Conservation (phyloP, 202 grass and related monocot species). For the Bolboschoenoplectus hybrid region DNA sequence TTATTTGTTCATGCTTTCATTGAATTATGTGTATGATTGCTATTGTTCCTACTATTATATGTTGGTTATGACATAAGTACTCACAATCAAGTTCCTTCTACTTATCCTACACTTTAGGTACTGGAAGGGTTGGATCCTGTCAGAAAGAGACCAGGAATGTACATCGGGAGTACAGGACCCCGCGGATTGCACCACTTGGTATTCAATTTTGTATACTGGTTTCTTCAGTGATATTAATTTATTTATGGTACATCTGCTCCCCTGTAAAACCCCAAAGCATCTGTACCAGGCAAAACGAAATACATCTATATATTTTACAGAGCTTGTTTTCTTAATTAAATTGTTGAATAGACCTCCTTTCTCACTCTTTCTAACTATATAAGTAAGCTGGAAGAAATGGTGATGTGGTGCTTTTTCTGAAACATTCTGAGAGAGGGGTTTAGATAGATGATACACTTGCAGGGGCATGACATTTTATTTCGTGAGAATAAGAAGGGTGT, state of each 20-base stretch:
- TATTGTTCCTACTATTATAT: neutral
- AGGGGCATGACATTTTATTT: conserved; percentile 3
- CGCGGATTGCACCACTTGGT: conserved; percentile 98
- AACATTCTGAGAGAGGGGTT: neutral
- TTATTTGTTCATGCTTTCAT: neutral
- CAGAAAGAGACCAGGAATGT: conserved; percentile 97
- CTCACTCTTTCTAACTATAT: conserved; percentile 7
- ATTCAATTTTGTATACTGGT: conserved; percentile 33
- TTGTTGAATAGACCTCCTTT: neutral
- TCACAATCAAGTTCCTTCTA: neutral
- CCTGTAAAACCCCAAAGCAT: neutral
- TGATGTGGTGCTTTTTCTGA: neutral
- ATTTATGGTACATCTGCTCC: neutral
- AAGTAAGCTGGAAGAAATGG: neutral
- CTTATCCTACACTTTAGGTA: conserved; percentile 52
- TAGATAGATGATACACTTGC: neutral
- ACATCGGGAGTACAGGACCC: conserved; percentile 93
- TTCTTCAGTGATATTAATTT: conserved; percentile 13
- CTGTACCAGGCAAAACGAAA: neutral
- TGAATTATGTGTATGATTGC: neutral
- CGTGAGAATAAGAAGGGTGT: conserved; percentile 26
- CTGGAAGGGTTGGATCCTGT: conserved; percentile 96
- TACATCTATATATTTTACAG: neutral
- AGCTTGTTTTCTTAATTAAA: conserved; percentile 17
- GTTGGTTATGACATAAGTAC: neutral